phyloP scores from a whole-genome alignment of 176 grass and related monocot species.

The Cenchrus fungigraminus region DNA sequence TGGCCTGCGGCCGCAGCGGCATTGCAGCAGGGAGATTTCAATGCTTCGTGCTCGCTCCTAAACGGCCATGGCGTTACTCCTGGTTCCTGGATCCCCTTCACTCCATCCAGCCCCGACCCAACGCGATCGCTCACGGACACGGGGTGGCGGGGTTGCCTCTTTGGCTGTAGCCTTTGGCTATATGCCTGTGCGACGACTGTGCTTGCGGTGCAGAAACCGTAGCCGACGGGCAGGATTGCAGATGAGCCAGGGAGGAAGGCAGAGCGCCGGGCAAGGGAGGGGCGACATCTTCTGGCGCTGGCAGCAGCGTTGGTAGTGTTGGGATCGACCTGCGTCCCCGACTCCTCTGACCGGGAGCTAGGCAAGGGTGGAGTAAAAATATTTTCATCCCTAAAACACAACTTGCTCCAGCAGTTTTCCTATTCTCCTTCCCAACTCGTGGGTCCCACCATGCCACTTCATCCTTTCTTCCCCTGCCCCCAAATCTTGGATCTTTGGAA shows the following conservation, averaged over 20 bases:
- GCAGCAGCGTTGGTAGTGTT: constrained; percentile 12
- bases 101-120: background rate
- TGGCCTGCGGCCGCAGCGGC: background rate
- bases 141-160: too few species aligned
- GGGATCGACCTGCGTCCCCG: constrained; percentile 26
- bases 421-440: too few species aligned
- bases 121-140: background rate
- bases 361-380: background rate
- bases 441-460: too few species aligned
- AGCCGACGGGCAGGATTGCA: background rate
- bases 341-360: constrained; percentile 1
- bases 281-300: constrained; percentile 38
- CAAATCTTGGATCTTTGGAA: too few species aligned
- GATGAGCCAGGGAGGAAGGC: background rate
- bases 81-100: background rate
- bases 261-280: background rate
- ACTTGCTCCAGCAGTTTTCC: too few species aligned
- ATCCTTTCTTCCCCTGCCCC: too few species aligned
- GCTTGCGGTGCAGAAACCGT: constrained; percentile 8
- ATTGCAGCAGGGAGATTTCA: background rate
- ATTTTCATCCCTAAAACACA: too few species aligned
- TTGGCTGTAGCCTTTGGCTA: too few species aligned
- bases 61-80: background rate
- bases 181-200: too few species aligned
- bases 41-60: constrained; percentile 31